Evolutionary conservation across 768 basidiomycete genomes (phyloP).

Genomic region (Suillus variegatus): DNA sequence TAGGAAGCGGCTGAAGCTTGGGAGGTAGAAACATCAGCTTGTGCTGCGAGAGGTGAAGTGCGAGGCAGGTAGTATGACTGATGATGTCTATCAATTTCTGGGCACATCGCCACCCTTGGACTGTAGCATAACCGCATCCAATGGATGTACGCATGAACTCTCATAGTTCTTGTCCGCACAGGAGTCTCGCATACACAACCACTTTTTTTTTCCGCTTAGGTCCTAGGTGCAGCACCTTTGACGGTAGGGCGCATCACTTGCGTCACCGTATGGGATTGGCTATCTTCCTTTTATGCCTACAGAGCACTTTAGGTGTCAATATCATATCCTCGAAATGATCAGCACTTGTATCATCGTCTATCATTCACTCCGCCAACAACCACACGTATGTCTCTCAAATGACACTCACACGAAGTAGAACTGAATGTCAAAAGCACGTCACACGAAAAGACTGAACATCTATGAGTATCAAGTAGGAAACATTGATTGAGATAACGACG

Average conservation of each 20-base stretch:
- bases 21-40: background rate
- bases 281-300: too few relatives aligned
- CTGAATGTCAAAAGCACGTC: too few relatives aligned
- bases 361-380: too few relatives aligned
- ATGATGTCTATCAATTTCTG: background rate
- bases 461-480: too few relatives aligned
- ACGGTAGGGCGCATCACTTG: background rate
- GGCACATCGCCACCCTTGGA: background rate
- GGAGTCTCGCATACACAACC: background rate
- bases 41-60: background rate
- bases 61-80: background rate
- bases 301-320: too few relatives aligned
- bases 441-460: too few relatives aligned
- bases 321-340: too few relatives aligned
- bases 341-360: too few relatives aligned
- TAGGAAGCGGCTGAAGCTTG: conserved; percentile 24
- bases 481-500: too few relatives aligned
- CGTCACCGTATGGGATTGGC: too few relatives aligned
- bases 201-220: background rate
- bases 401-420: too few relatives aligned
- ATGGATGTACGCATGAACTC: background rate
- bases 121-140: background rate
- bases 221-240: background rate
- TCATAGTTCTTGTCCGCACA: background rate
- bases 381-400: too few relatives aligned